Evolutionary conservation across 768 basidiomycete species (phyloP), one percentile per base, ranked within the genome.

Genomic region (Tylopilus vinaceipallidus): DNA sequence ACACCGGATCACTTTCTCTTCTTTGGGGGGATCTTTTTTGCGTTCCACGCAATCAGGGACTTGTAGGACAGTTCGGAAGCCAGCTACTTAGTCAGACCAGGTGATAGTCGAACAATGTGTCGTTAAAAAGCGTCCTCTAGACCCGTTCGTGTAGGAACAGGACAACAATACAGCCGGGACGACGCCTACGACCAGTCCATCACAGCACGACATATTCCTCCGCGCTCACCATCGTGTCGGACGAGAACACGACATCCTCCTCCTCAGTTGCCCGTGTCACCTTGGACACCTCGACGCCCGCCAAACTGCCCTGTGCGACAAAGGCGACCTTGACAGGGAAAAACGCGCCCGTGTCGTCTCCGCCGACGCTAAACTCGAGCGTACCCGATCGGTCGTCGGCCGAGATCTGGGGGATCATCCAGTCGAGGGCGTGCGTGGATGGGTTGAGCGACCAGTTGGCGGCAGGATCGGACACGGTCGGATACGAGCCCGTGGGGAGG

Each of bases 321-420:
- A 98, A 98, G 2, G 76, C 70, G 2, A 95, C 85, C 30, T 78
- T 76, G 42, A 99, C 91, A 3, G 95, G 95, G 90, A 98, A 99
- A 75, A 97, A 95, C 10, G 79, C 80, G 4, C 81, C 83, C 0
- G 76, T 70, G 55, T 95, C 93, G 54, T 92, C 89, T 4, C 91
- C 93, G 8, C 83, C 83, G 42, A 93, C 83, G 35, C 79, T 86
- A 71, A 98, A 98, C 59, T 98, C 91, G 58, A 98, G 74, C n/a
- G 83, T 89, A 9, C 95, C 95, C 1, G 84, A 86, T 29, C 80
- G 78, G 43, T 83, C 83, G 11, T 75, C 70, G 1, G 78, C 57
- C 4, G 82, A 80, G 53, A 98, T 76, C 20, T 76, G 67, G 7
- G 89, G 81, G 47, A 91, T 84, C 3, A 79, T 78, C 95, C 95